phyloP scores from a whole-genome alignment of 2,329 filamentous ascomycete genomes.

The Hymenoscyphus fraxineus region DNA sequence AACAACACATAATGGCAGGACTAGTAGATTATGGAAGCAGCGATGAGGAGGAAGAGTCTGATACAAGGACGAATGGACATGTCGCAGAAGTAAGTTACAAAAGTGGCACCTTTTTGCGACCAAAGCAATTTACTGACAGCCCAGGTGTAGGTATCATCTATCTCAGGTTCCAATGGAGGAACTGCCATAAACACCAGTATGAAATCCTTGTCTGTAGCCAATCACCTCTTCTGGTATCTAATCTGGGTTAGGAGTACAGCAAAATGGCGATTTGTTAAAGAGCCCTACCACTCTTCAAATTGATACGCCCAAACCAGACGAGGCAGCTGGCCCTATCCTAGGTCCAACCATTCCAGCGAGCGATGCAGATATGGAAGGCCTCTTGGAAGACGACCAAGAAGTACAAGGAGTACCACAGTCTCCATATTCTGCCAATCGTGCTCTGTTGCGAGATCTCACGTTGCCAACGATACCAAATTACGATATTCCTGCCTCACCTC shows the following conservation, averaged over 20 bases:
- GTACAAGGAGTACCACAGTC: conserved; percentile 41
- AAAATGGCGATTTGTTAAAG: conserved; percentile 11
- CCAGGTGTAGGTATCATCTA: conserved; percentile 21
- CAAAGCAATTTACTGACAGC: conserved; percentile 22
- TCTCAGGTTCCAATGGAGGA: conserved; percentile 16
- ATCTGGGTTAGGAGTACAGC: conserved; percentile 19
- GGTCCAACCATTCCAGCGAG: conserved; percentile 27
- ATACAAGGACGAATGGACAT: conserved; percentile 16
- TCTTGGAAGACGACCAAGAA: conserved; percentile 31
- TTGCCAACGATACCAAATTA: conserved; percentile 69
- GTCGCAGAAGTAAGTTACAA: conserved; percentile 22
- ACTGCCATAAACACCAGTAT: conserved; percentile 23
- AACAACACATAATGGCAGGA: conserved; percentile 29
- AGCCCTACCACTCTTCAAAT: not conserved
- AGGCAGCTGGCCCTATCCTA: conserved; percentile 29
- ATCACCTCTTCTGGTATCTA: conserved; percentile 12
- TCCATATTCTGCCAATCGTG: conserved; percentile 64
- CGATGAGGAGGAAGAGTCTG: conserved; percentile 35
- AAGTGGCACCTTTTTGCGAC: not conserved
- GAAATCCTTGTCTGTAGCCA: conserved; percentile 2
- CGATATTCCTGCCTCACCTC: conserved; percentile 70
- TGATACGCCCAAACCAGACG: conserved; percentile 18
- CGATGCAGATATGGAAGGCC: conserved; percentile 14
- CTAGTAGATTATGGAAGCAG: conserved; percentile 40
- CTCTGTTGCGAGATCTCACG: conserved; percentile 66